Evolutionary conservation across 352 stramenopile genomes (phyloP), one percentile per base, ranked within the genome.

Genomic region (Peronosclerospora sorghi): DNA sequence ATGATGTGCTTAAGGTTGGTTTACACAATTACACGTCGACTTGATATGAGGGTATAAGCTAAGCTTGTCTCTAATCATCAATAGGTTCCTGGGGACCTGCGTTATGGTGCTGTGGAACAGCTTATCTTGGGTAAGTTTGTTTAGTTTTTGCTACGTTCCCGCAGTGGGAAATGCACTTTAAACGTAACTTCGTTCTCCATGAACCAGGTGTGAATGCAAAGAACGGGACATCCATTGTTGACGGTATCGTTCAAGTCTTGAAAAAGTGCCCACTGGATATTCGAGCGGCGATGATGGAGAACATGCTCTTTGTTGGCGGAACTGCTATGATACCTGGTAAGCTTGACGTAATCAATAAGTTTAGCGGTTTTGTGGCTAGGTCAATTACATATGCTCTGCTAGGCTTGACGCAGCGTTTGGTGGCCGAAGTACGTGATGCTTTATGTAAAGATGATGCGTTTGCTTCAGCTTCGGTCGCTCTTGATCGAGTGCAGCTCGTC

Each of bases 301-400:
- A 85, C 41, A 28, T 93, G n/a, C 44, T 93, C 5, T 58, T 87
- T 10, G 52, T 89, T 17, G 80, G 80, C 19, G 80, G 80, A 29
- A 70, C 65, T 2, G 61, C 69, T 26, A 93, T 93, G 80, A 61
- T 93, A 42, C 74, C 76, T 43, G 74, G 74, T 82, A 60, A 27
- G 39, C 23, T 36, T 20, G 6, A 30, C 14, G 12, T 29, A n/a
- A 23, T 17, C 0, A 28, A 21, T 2, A 14, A 17, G 15, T 19
- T 5, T 14, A 8, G 15, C 9, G 5, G 7, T 15, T 40, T 8
- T 9, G 36, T 5, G 27, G 19, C 8, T 36, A 1, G n/a, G 19
- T 9, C n/a, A 38, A 21, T 53, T 37, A 5, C 7, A 8, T 24
- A 15, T 55, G 10, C 45, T 34, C 41, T 43, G 7, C 14, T 19